Base-by-base conservation (phyloP, 345 rosid species). In the Punica granatum region DNA sequence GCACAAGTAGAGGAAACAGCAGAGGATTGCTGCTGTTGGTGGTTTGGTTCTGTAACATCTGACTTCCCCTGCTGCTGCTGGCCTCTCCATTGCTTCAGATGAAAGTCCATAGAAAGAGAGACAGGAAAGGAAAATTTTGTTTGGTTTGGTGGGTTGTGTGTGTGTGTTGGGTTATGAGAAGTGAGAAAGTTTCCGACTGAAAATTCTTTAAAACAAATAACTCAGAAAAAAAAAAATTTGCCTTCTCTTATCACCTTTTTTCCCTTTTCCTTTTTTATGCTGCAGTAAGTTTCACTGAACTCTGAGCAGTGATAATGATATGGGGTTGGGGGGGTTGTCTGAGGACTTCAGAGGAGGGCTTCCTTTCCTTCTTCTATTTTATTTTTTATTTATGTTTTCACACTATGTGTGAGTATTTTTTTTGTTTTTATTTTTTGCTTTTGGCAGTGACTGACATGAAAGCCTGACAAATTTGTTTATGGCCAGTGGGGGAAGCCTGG, bases 71-170 rank as follows among this genome's bases (percentile, higher is more conserved):
- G 41, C 46, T 46, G 44, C 33, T 86, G 80, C 77, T 80, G 90
- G 80, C 69, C 85, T 78, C 90, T 84, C 98, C 99, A 87, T 78
- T 89, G 90, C 83, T 92, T 92, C 88, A 86, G 87, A 75, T 85
- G 89, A 81, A 84, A 88, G 84, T 94, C 98, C 99, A 67, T 25
- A 64, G 76, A 68, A 73, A 71, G 70, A 70, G 67, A 75, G 76
- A 73, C 77, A 63, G 44, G 69, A 49, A 68, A 60, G 73, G 71
- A 66, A 63, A 63, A 26, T 62, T 31, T 32, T 39, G 63, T 61
- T 41, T 61, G 66, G 42, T 35, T 49, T 9, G 34, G 61, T 66
- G 61, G 33, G 16, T 51, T 3, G 61, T 25, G 28, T 13, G 46
- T 9, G 44, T 11, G 1, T 1, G 34, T 56, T 7, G 16, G 7